Evolutionary conservation across 2,329 filamentous ascomycete genomes (phyloP), one percentile per base, ranked within the genome.

Genomic region (Rutstroemia sp.): DNA sequence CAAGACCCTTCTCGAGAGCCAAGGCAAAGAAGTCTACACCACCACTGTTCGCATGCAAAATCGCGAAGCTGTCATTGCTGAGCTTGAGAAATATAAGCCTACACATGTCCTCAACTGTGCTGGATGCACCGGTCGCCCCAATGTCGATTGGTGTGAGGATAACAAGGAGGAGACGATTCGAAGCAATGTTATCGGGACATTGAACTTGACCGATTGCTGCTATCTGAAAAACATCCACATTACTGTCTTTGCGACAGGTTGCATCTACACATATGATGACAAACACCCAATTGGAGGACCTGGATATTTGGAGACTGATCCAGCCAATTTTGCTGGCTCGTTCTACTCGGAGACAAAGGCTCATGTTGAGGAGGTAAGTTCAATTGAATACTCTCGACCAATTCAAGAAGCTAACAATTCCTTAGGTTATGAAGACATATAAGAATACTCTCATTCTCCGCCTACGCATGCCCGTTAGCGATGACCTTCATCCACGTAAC

Each of bases 121-220:
- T 48, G 84, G 83, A 59, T 82, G 78, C 67, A 87, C 83, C 3
- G 84, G 84, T 50, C 76, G 82, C 23, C 83, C 83, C 60, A 87
- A 87, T 61, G 82, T 86, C 68, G 84, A 87, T 71, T 86, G 83
- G 83, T 87, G 84, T 65, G 84, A 88, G 72, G 81, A 84, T 66
- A 79, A 87, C 73, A 84, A 81, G 71, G 79, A 84, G 69, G 79
- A 80, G 55, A 87, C 84, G 6, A 79, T 87, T 67, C 77, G 83
- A 58, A 84, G 80, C 68, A 88, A 88, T 65, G 83, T 83, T 55
- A 78, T 86, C 48, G 84, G 84, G 54, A 81, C 82, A 38, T 67
- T 86, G 61, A 86, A 83, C 67, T 70, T 87, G 64, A 75, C 82
- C 37, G 82, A 87, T 67, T 76, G 73, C 68, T 87, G 83, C 71